phyloP scores from a whole-genome alignment of 129 eudicot species.

The Ambrosia artemisiifolia region DNA sequence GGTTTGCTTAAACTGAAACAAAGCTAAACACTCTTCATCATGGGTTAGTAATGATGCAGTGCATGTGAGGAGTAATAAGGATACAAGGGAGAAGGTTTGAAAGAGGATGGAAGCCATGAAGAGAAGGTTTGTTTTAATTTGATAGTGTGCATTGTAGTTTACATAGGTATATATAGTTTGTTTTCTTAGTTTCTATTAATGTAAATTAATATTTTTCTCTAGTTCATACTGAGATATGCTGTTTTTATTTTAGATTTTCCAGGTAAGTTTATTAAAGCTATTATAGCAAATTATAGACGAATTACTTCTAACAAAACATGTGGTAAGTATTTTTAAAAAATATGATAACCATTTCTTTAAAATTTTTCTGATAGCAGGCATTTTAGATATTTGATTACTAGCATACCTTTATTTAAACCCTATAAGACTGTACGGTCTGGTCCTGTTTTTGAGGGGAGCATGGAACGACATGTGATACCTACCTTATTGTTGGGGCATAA shows the following conservation, averaged over 20 bases:
- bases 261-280: no score
- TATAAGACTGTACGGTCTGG: background rate
- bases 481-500: no score
- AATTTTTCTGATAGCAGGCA: background rate
- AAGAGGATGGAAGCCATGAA: slow-evolving; percentile 15
- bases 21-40: slow-evolving; percentile 16
- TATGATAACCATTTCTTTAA: no score
- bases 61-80: background rate
- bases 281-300: no score
- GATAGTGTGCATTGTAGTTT: background rate
- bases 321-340: no score
- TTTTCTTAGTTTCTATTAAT: no score
- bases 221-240: no score
- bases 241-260: no score
- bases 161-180: background rate
- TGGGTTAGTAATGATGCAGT: slow-evolving; percentile 5
- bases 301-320: no score
- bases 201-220: no score
- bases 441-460: no score
- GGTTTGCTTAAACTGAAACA: slow-evolving; percentile 26
- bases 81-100: background rate
- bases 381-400: background rate
- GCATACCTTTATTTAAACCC: background rate
- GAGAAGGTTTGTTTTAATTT: background rate
- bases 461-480: no score